Evolutionary conservation across 2,329 filamentous ascomycete species (phyloP).

Genomic region (Saccharata proteae): DNA sequence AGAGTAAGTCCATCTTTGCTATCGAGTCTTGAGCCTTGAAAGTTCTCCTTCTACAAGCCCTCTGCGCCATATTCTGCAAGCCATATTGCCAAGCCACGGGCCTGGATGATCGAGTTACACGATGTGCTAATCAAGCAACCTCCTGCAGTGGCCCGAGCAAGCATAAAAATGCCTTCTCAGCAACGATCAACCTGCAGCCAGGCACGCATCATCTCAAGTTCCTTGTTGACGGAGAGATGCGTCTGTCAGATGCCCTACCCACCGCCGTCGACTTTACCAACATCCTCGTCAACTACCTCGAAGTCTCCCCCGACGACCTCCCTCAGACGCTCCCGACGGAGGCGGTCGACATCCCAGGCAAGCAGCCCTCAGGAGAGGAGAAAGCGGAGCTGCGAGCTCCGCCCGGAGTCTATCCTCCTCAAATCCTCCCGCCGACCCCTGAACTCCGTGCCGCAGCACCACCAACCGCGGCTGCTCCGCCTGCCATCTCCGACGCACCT

Average conservation of each 20-base stretch:
- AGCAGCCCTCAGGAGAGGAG: constrained; percentile 1
- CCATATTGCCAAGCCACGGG: neutral
- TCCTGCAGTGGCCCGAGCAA: constrained; percentile 26
- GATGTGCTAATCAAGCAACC: constrained; percentile 6
- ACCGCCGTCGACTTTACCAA: constrained; percentile 97
- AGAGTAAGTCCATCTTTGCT: constrained; percentile 51
- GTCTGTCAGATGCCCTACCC: constrained; percentile 72
- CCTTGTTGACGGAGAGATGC: constrained; percentile 87
- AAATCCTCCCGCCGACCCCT: constrained; percentile 25
- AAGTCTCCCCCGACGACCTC: constrained; percentile 69
- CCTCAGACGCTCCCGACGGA: constrained; percentile 19
- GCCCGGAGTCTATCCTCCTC: constrained; percentile 27
- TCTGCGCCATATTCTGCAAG: constrained; percentile 1
- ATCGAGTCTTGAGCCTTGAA: neutral
- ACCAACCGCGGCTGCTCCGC: constrained; percentile 14
- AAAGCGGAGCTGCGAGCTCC: constrained; percentile 14
- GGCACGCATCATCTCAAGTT: constrained; percentile 97
- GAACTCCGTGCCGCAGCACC: constrained; percentile 14
- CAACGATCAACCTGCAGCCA: constrained; percentile 70
- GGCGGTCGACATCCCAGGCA: constrained; percentile 15
- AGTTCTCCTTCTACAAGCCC: constrained; percentile 1
- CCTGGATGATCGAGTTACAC: constrained; percentile 4
- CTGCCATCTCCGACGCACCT: too few relatives aligned
- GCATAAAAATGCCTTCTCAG: constrained; percentile 52
- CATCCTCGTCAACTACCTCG: constrained; percentile 96